Evolutionary conservation across 768 basidiomycete species (phyloP).

Genomic region (Krasilnikovozyma curviuscula): DNA sequence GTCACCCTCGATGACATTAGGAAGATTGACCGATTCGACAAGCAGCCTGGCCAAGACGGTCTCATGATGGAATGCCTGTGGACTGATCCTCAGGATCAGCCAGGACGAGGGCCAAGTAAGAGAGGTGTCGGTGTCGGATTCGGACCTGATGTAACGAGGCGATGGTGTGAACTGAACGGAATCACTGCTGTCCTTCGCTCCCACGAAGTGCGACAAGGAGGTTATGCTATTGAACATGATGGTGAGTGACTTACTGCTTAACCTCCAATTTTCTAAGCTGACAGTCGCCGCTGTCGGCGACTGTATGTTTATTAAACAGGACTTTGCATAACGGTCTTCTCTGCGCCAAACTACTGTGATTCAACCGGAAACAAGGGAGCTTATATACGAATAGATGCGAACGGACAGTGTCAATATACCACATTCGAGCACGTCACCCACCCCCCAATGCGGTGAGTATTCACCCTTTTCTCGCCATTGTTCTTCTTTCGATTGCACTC

Average conservation of each 20-base stretch:
- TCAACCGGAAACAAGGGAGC: slow-evolving; percentile 19
- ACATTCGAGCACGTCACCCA: slow-evolving; percentile 66
- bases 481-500: not conserved
- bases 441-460: slow-evolving; percentile 38
- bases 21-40: slow-evolving; percentile 65
- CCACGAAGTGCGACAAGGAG: slow-evolving; percentile 93
- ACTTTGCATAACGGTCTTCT: slow-evolving; percentile 70
- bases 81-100: slow-evolving; percentile 81
- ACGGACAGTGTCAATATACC: slow-evolving; percentile 49
- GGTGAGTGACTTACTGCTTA: slow-evolving; percentile 10
- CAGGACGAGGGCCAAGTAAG: slow-evolving; percentile 89
- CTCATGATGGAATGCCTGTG: slow-evolving; percentile 76
- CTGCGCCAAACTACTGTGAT: slow-evolving; percentile 45
- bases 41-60: slow-evolving; percentile 84
- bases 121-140: slow-evolving; percentile 91
- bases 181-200: slow-evolving; percentile 79
- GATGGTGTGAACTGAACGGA: slow-evolving; percentile 72
- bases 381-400: slow-evolving; percentile 20
- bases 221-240: slow-evolving; percentile 81
- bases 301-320: slow-evolving; percentile 33
- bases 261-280: not conserved
- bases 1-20: slow-evolving; percentile 87
- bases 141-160: slow-evolving; percentile 64
- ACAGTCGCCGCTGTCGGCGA: not conserved
- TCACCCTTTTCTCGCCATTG: not conserved